A percentile compares a stretch with the other conserved stretches of the same genome.
Evolutionary conservation across 306 rosid species (phyloP).

Genomic region (Urtica urens): DNA sequence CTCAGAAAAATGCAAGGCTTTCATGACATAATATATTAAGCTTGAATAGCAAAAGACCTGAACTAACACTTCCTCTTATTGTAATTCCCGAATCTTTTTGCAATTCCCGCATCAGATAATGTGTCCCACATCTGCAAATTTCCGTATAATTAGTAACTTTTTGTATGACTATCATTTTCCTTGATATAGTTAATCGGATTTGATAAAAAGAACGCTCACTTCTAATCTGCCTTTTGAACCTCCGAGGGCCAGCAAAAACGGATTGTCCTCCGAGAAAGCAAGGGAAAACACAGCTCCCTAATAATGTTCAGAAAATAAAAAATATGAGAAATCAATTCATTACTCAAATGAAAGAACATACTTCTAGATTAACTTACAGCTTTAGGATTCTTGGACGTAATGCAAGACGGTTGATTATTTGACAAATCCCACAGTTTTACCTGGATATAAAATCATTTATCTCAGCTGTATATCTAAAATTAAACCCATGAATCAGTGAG

Average conservation of each 20-base stretch:
- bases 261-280: slow-evolving; percentile 67
- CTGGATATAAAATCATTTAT: slow-evolving; percentile 29
- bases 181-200: background rate
- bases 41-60: no score
- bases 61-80: slow-evolving; percentile 20
- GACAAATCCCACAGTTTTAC: slow-evolving; percentile 95
- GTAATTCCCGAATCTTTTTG: slow-evolving; percentile 37
- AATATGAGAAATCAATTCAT: slow-evolving; percentile 9
- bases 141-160: slow-evolving; percentile 3
- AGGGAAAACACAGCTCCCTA: slow-evolving; percentile 79
- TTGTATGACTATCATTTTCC: no score
- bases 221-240: slow-evolving; percentile 71
- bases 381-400: slow-evolving; percentile 45
- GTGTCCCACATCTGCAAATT: slow-evolving; percentile 67
- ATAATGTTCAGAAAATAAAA: slow-evolving; percentile 11
- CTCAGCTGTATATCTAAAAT: background rate
- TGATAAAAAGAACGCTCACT: slow-evolving; percentile 33
- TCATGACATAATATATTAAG: no score
- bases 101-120: slow-evolving; percentile 34
- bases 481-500: background rate
- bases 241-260: slow-evolving; percentile 78
- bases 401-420: slow-evolving; percentile 69
- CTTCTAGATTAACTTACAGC: slow-evolving; percentile 33
- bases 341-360: background rate
- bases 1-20: no score